These are phyloP conservation scores for Leccinum uliginosum DNA, from an alignment of 768 basidiomycete genomes.

Conservation along the genomic window DNA sequence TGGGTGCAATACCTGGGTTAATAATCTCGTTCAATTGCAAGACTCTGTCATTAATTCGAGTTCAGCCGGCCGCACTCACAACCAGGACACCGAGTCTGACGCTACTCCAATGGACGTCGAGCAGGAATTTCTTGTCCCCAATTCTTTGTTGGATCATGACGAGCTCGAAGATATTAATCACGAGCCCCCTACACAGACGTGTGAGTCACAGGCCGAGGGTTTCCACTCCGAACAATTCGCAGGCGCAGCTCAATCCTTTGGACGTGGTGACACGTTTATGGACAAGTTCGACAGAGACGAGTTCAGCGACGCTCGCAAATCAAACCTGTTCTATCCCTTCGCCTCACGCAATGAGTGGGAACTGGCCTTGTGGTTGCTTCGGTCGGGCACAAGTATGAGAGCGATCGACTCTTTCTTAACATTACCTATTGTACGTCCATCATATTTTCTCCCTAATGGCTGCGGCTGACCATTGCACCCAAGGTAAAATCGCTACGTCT, in stretches of 20 bases:
- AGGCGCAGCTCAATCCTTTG: neutral
- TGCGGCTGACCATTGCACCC: neutral
- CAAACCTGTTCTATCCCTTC: neutral
- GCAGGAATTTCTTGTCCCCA: neutral
- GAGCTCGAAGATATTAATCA: neutral
- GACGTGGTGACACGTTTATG: neutral
- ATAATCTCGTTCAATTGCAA: neutral
- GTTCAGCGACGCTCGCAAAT: neutral
- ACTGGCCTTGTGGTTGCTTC: neutral
- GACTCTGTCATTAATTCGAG: too few relatives aligned
- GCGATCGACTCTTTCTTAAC: neutral
- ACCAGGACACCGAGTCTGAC: neutral
- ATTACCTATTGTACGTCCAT: neutral
- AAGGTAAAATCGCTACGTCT: neutral
- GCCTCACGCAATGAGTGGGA: neutral
- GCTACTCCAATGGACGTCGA: neutral
- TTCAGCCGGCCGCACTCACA: neutral
- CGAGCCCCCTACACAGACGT: neutral
- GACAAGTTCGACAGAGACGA: neutral
- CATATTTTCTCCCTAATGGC: neutral
- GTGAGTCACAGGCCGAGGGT: neutral
- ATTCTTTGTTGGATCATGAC: neutral
- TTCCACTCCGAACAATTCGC: neutral
- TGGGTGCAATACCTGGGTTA: neutral
- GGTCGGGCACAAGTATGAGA: neutral